Evolutionary conservation across 108 stramenopile genomes (phyloP).

Genomic region (Skeletonema marinoi): DNA sequence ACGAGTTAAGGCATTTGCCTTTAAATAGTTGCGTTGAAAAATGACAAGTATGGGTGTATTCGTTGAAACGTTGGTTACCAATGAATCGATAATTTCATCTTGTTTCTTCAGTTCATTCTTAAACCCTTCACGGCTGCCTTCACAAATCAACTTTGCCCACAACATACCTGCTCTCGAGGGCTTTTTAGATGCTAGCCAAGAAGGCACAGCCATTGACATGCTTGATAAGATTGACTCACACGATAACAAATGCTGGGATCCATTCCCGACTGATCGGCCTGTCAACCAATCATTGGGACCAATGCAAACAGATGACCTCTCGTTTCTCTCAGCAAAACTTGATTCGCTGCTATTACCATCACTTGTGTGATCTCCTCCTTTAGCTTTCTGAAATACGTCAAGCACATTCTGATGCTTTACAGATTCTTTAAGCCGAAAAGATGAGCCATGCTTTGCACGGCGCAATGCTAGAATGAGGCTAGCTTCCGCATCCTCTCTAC

Average conservation of each 20-base stretch:
- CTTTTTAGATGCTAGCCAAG: slow-evolving; percentile 58
- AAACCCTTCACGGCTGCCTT: not conserved
- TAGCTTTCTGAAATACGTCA: slow-evolving; percentile 29
- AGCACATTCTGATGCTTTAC: slow-evolving; percentile 29
- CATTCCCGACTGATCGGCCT: slow-evolving; percentile 56
- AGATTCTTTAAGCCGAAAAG: slow-evolving; percentile 58
- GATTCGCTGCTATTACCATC: slow-evolving; percentile 13
- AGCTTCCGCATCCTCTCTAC: slow-evolving; percentile 78
- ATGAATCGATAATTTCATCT: slow-evolving; percentile 34
- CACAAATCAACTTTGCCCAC: slow-evolving; percentile 60
- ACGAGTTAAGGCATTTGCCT: slow-evolving; percentile 38
- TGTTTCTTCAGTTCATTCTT: slow-evolving; percentile 23
- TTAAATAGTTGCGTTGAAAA: slow-evolving; percentile 54
- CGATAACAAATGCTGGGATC: slow-evolving; percentile 60
- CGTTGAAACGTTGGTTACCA: slow-evolving; percentile 14
- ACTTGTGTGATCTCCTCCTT: not conserved
- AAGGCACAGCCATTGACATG: slow-evolving; percentile 66
- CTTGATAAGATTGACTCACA: slow-evolving; percentile 55
- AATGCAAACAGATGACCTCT: slow-evolving; percentile 63
- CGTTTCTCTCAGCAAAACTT: slow-evolving; percentile 18
- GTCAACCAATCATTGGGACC: slow-evolving; percentile 70
- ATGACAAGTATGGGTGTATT: slow-evolving; percentile 58
- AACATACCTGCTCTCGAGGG: slow-evolving; percentile 55
- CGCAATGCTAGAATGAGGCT: slow-evolving; percentile 69
- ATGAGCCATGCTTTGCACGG: slow-evolving; percentile 59